Evolutionary conservation across 139 green algal genomes (phyloP), one percentile per base, ranked within the genome.

Genomic region (Chlamydomonas eustigma): DNA sequence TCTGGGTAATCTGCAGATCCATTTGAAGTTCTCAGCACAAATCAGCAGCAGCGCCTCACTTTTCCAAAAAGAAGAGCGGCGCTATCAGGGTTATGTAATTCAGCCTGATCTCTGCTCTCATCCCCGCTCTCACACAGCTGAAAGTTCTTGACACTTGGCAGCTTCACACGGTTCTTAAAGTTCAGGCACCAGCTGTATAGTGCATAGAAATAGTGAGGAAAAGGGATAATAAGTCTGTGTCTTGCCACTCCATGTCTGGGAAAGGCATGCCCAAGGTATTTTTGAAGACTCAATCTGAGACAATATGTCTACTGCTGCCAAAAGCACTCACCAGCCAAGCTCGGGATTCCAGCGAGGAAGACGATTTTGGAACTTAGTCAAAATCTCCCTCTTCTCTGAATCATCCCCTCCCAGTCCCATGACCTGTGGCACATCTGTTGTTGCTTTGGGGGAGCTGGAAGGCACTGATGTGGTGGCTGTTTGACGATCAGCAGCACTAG

Each of bases 111-210:
- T n/a, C 44, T 58, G 44, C 44, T 18, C 12, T 58, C 63, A 28
- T 39, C 65, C 28, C 12, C 30, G 34, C 4, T 44, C 4, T 37
- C 37, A n/a, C 3, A 6, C 8, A 75, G 68, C 38, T 75, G 68
- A 38, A 75, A 75, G 68, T 75, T 75, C 68, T 98, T 98, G 2
- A 98, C 93, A 5, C 73, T 90, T 2, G 95, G 92, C 35, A 95
- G 78, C 75, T 92, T 95, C 8, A 98, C 95, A 3, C 95, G 81
- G 2, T 94, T 93, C 37, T 92, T 83, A 86, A 98, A 98, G 84
- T 98, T 98, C 35, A 98, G 86, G 85, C 94, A 98, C 89, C 93
- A 98, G 74, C 93, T 64, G 68, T 58, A 18, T 58, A 58, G 44
- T 12, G 44, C 44, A n/a, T n/a, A n/a, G n/a, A n/a, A n/a, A n/a